Percentiles rank a stretch among this genome's conserved stretches.
These are phyloP conservation scores for Musa troglodytarum DNA, from an alignment of 176 grass and related monocot species.

Conservation along the genomic window DNA sequence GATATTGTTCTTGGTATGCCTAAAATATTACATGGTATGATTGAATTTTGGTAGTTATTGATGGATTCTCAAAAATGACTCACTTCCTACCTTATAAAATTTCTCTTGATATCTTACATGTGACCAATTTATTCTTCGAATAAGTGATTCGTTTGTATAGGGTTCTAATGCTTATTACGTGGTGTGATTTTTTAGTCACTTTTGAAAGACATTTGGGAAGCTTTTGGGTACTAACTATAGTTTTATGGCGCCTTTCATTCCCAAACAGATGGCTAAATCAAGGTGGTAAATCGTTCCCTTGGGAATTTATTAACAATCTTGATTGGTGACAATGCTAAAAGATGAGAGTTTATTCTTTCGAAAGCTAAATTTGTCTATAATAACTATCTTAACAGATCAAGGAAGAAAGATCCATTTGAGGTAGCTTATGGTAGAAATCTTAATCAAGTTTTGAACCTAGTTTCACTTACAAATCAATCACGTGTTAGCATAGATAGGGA, in stretches of 20 bases:
- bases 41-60: no score
- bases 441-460: background rate
- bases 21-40: no score
- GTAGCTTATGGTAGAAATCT: background rate
- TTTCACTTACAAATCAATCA: background rate
- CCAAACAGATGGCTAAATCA: background rate
- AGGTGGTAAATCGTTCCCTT: background rate
- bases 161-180: background rate
- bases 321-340: background rate
- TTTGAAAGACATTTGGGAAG: background rate
- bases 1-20: no score
- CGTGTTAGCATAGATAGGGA: background rate
- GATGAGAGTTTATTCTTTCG: background rate
- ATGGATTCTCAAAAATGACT: no score
- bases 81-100: background rate
- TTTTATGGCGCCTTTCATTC: background rate
- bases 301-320: background rate
- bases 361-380: background rate
- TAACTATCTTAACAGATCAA: background rate
- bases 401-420: background rate
- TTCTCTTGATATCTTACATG: background rate
- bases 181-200: background rate
- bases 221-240: background rate
- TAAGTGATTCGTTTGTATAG: background rate
- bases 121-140: background rate